Evolutionary conservation across 805 yeast genomes (phyloP), one percentile per base, ranked within the genome.

Genomic region (Candida sithepensis): DNA sequence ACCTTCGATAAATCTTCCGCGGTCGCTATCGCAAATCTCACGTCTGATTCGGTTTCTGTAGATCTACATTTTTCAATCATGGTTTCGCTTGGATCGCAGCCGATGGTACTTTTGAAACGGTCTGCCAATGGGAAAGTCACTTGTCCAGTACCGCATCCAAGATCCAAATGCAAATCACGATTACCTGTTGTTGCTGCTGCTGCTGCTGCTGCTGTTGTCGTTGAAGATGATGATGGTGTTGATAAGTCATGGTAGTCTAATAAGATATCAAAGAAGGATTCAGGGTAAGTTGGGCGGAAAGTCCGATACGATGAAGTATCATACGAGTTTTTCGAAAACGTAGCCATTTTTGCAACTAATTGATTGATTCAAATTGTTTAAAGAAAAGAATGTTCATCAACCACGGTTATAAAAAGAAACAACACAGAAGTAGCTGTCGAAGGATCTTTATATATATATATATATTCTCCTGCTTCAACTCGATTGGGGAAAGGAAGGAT

Each of bases 71-170:
- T 60, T 2, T 63, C 60, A 13, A 84, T 68, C 92, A 85, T 85
- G 1, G 66, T 66, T 1, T 59, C 60, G 0, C 88, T 81, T 2
- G 77, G 68, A 60, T 87, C 96, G 1, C 81, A 68, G 1, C 92
- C 95, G 23, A 81, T 67, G 1, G 81, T 79, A 18, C 64, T 53
- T n/a, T 70, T 60, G 54, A 82, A 81, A 43, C 67, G 62, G 1
- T 65, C 53, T 3, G 73, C 55, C 33, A 84, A 59, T 38, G 80
- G 78, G 48, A 75, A 70, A 0, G 91, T 75, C 1, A 84, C 92
- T 51, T 81, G 81, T 0, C 95, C 95, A 0, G 94, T 78, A 0
- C 96, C 96, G 63, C 90, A 84, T 0, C 94, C 96, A 3, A 84
- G 67, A 65, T 88, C 96, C 12, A 87, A 60, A 13, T 42, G 40